Evolutionary conservation across 1,139 yeast species (phyloP).

Genomic region (Nakaseomyces delphensis): DNA sequence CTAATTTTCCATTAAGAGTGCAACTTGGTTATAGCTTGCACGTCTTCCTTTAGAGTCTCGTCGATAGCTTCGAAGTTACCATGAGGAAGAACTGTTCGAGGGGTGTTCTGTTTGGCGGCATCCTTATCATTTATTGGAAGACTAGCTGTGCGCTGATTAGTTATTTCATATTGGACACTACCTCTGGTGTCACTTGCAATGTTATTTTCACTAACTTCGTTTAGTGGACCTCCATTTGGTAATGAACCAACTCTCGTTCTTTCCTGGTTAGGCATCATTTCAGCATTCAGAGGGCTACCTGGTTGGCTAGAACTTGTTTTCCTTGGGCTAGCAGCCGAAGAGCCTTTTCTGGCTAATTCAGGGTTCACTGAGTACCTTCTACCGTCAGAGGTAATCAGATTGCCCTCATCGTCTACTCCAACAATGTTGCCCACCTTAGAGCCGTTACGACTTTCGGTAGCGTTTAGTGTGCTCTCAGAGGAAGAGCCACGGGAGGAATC

Average conservation of each 20-base stretch:
- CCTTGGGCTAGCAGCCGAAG: constrained; percentile 1
- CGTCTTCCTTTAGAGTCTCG: background rate
- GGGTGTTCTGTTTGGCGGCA: background rate
- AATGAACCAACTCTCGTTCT: constrained; percentile 1
- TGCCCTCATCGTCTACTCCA: constrained; percentile 26
- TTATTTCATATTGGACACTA: constrained; percentile 1
- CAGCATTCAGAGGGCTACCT: constrained; percentile 3
- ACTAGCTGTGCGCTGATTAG: constrained; percentile 3
- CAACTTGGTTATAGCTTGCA: background rate
- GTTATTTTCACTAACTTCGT: background rate
- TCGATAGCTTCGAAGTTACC: constrained; percentile 2
- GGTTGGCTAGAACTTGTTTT: background rate
- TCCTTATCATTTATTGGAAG: constrained; percentile 6
- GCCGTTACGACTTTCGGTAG: background rate
- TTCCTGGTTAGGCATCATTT: background rate
- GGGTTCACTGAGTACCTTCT: constrained; percentile 5
- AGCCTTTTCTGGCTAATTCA: background rate
- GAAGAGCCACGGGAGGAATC: constrained; percentile 3
- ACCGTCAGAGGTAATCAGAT: constrained; percentile 15
- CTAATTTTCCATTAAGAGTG: background rate
- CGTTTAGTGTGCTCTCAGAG: background rate
- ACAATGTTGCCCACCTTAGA: constrained; percentile 6
- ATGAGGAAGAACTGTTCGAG: constrained; percentile 1
- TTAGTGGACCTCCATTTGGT: background rate
- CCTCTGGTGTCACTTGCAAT: background rate